These are phyloP conservation scores for Aspergillus sclerotiicarbonarius DNA, from an alignment of 495 filamentous ascomycete genomes.

Conservation along the genomic window DNA sequence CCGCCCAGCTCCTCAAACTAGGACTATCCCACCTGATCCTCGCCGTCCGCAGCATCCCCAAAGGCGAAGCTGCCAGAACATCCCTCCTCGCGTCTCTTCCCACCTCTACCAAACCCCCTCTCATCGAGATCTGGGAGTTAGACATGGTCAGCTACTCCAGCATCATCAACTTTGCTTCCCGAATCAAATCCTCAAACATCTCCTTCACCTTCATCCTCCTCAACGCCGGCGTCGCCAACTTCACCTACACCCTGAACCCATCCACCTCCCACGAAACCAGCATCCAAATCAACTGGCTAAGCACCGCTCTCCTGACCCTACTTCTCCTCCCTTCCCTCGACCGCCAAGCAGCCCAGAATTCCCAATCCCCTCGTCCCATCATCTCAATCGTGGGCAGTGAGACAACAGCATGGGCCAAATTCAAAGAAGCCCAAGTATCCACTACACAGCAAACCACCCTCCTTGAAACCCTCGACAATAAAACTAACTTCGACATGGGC, in stretches of 20 bases:
- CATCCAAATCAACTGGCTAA: constrained; percentile 49
- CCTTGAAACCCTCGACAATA: background rate
- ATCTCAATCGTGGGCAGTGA: constrained; percentile 14
- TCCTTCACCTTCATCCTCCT: constrained; percentile 23
- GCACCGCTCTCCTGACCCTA: constrained; percentile 44
- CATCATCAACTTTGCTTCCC: constrained; percentile 24
- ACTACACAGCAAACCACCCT: background rate
- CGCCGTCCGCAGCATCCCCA: constrained; percentile 40
- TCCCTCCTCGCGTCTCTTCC: constrained; percentile 1
- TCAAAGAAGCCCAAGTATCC: constrained; percentile 10
- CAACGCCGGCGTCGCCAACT: constrained; percentile 29
- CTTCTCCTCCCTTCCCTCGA: constrained; percentile 45
- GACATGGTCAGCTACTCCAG: constrained; percentile 28
- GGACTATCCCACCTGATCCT: constrained; percentile 43
- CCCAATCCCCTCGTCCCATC: background rate
- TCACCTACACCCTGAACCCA: constrained; percentile 22
- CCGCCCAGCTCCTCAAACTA: constrained; percentile 36
- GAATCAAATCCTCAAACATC: constrained; percentile 13
- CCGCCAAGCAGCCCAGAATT: background rate
- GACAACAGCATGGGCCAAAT: constrained; percentile 13
- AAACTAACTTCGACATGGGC: constrained; percentile 1
- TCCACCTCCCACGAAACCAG: constrained; percentile 44
- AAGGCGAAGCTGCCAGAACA: constrained; percentile 30
- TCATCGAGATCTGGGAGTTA: constrained; percentile 31
- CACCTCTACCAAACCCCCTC: constrained; percentile 11